phyloP scores from a whole-genome alignment of 2,329 filamentous ascomycete genomes.

The Xylariaceae sp. region DNA sequence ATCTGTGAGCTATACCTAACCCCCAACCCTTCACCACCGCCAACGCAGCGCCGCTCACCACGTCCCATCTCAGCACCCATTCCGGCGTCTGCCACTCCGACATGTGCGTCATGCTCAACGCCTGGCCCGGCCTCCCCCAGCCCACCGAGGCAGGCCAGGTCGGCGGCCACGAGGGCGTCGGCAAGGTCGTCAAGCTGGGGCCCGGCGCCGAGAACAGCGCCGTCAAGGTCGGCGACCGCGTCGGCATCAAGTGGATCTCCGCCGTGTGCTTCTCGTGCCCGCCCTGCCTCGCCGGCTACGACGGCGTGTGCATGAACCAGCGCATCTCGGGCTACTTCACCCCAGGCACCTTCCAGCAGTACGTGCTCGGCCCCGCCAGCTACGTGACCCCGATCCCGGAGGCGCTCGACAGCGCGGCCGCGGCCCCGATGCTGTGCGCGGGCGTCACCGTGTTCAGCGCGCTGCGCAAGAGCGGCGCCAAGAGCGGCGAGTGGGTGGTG shows the following conservation, averaged over 20 bases:
- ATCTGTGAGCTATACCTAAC: conserved; percentile 4
- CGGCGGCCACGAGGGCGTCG: conserved; percentile 15
- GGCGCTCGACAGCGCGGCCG: conserved; percentile 9
- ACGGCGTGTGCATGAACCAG: conserved; percentile 12
- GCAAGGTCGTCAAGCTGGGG: conserved; percentile 11
- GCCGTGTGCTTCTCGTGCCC: conserved; percentile 11
- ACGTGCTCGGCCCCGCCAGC: conserved; percentile 12
- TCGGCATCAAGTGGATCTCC: conserved; percentile 15
- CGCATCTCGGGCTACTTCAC: conserved; percentile 13
- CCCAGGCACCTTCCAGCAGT: conserved; percentile 15
- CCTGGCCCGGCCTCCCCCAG: conserved; percentile 7
- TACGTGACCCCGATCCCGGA: conserved; percentile 14
- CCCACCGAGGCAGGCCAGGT: conserved; percentile 8
- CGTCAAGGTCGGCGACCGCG: conserved; percentile 13
- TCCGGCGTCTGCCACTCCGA: conserved; percentile 17
- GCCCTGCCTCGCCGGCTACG: conserved; percentile 10
- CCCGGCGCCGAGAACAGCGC: conserved; percentile 5
- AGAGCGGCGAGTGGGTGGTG: conserved; percentile 12
- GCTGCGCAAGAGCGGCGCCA: conserved; percentile 10
- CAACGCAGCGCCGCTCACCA: neutral
- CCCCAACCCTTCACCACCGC: neutral
- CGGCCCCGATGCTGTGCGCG: conserved; percentile 15
- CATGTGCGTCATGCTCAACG: conserved; percentile 6
- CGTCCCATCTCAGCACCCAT: conserved; percentile 6
- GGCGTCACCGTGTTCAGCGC: conserved; percentile 15